Evolutionary conservation across 495 filamentous ascomycete species (phyloP), one percentile per base, ranked within the genome.

Genomic region (Aspergillus heteromorphus): DNA sequence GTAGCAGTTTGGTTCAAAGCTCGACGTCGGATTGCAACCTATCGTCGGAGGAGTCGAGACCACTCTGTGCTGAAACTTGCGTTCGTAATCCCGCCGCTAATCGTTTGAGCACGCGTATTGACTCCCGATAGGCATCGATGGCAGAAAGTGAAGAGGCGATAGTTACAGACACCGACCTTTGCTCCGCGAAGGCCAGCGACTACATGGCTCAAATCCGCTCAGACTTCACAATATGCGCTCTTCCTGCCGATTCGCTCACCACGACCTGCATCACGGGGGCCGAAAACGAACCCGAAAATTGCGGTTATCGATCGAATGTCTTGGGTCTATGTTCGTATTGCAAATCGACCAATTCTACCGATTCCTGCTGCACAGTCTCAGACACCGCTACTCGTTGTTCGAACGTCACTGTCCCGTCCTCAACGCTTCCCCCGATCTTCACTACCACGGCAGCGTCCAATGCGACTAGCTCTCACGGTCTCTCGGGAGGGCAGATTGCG

Each of bases 1-100:
- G 95, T 81, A 97, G 92, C 78, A 83, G 88, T 55, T 87, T 99
- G 67, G 82, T 99, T 51, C 95, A 97, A 70, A 91, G 90, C 64
- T 99, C 95, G 20, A 84, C 86, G 59, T 55, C 64, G n/a, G 68
- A 77, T 31, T 97, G 95, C 70, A 66, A 73, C 14, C 73, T 95
- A 30, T 81, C 85, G 1, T 65, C 72, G 6, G 68, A 76, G 43
- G 70, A 87, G 27, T 84, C 88, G 5, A 72, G 77, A 41, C 93
- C 95, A 4, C 76, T 97, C 27, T 99, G 95, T 73, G 92, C 92
- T 25, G 86, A 92, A 47, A 81, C 90, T 63, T 99, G 95, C 72
- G 91, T 93, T 73, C 67, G 87, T 78, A 30, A 63, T 47, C 14
- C 30, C 31, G 21, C 31, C 25, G 29, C 38, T 47, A 48, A 16